A percentile compares a stretch with the other conserved stretches of the same genome.
Evolutionary conservation across 1,284 basidiomycete species (phyloP).

Genomic region (Ustilago trichophora): DNA sequence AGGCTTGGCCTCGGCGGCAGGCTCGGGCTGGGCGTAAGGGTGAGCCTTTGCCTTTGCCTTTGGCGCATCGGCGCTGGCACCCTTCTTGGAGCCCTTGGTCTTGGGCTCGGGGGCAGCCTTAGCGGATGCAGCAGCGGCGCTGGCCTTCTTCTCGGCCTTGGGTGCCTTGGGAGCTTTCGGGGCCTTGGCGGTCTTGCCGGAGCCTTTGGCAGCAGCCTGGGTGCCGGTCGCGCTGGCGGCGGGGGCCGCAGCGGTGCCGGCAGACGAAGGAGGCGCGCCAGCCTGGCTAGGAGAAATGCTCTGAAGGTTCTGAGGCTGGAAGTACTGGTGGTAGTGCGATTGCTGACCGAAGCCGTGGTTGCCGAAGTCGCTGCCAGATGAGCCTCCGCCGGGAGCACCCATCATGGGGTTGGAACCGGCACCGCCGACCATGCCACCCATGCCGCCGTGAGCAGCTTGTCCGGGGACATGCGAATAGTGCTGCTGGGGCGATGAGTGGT

Average conservation of each 20-base stretch:
- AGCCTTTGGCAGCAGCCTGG: constrained; percentile 22
- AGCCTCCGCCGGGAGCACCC: constrained; percentile 45
- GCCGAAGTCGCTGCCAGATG: constrained; percentile 31
- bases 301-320: constrained; percentile 46
- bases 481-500: constrained; percentile 47
- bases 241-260: constrained; percentile 17
- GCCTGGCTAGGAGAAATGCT: constrained; percentile 48
- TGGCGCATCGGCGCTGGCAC: constrained; percentile 38
- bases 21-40: constrained; percentile 41
- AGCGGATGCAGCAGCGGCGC: constrained; percentile 21
- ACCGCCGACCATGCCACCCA: constrained; percentile 47
- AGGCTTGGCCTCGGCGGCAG: constrained; percentile 31
- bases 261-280: constrained; percentile 35
- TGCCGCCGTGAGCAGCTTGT: constrained; percentile 47
- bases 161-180: constrained; percentile 37
- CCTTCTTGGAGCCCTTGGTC: constrained; percentile 39
- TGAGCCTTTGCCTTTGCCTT: constrained; percentile 46
- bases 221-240: constrained; percentile 20
- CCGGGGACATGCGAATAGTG: constrained; percentile 50
- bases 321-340: constrained; percentile 50
- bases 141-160: constrained; percentile 37
- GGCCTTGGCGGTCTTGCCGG: constrained; percentile 30
- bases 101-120: constrained; percentile 36
- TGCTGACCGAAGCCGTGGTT: constrained; percentile 48
- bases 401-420: constrained; percentile 51